Conservation (phyloP, 305 asterid species). For the Lippia alba region DNA sequence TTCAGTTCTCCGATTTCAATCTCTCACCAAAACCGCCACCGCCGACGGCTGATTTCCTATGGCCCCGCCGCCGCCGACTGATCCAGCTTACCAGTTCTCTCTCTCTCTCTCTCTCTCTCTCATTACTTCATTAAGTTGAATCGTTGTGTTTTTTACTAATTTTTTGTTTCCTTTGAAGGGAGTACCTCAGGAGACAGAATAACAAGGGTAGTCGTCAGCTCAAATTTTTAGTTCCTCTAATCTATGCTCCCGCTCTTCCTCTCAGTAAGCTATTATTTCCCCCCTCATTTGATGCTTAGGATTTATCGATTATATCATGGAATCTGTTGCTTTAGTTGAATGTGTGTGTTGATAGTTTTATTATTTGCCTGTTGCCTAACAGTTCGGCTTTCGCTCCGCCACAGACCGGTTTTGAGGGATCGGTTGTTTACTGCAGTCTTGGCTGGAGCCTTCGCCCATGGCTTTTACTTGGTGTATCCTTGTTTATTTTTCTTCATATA, state of each 20-base stretch:
- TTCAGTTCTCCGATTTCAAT: not conserved
- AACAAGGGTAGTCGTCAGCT: constrained; percentile 64
- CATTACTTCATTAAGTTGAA: constrained; percentile 37
- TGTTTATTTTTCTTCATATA: constrained; percentile 48
- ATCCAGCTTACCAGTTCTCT: constrained; percentile 47
- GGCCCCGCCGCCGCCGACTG: constrained; percentile 52
- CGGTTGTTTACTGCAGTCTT: constrained; percentile 74
- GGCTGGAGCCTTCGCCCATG: constrained; percentile 92
- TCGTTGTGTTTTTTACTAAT: constrained; percentile 2
- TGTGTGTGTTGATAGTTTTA: not conserved
- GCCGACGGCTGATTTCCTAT: constrained; percentile 24
- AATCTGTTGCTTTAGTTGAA: not conserved
- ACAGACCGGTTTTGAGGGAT: constrained; percentile 87
- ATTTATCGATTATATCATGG: not conserved
- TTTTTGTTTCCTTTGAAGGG: constrained; percentile 36
- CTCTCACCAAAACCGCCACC: constrained; percentile 6
- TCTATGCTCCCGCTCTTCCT: constrained; percentile 87
- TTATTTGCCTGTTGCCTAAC: constrained; percentile 21
- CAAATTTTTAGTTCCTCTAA: constrained; percentile 61
- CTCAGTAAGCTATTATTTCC: constrained; percentile 58
- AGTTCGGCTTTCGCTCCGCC: constrained; percentile 85
- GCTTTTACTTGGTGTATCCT: constrained; percentile 69
- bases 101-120: constrained; percentile 32
- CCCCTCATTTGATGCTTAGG: not conserved
- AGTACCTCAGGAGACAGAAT: constrained; percentile 53